Conservation (phyloP, 805 yeast genomes). For the Kuraishia piskuri region DNA sequence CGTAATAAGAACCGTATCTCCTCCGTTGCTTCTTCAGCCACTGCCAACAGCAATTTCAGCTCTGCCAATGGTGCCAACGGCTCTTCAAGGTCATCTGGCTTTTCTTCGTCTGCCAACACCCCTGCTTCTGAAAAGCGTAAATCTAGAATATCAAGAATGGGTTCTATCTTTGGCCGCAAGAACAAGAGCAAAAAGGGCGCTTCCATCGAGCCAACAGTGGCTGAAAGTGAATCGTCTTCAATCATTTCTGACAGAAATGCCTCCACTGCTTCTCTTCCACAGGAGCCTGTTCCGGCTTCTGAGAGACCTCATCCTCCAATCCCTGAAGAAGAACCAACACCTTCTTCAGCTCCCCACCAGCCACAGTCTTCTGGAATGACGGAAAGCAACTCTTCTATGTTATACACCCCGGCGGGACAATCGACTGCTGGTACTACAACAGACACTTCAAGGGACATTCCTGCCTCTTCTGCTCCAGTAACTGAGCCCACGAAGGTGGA, state of each 20-base stretch:
- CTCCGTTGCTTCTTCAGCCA: not conserved
- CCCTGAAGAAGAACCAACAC: not conserved
- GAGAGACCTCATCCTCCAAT: not conserved
- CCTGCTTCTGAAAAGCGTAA: not conserved
- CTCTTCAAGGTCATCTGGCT: not conserved
- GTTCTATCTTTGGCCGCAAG: constrained; percentile 65
- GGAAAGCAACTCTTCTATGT: not conserved
- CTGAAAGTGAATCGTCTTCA: constrained; percentile 24
- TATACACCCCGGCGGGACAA: not conserved
- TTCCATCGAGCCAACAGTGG: constrained; percentile 12
- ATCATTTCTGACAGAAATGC: constrained; percentile 11
- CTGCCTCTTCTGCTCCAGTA: constrained; percentile 2
- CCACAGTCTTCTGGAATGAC: not conserved
- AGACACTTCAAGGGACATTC: not conserved
- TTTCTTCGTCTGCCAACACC: not conserved
- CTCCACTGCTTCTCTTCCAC: constrained; percentile 1
- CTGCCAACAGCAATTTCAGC: not conserved
- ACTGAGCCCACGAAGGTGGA: not conserved
- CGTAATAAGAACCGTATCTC: constrained; percentile 4
- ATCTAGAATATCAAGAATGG: constrained; percentile 46
- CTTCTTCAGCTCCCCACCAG: not conserved
- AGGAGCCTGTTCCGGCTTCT: constrained; percentile 1
- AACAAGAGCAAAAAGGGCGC: constrained; percentile 30
- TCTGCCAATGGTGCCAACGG: not conserved
- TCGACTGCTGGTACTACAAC: not conserved